Percentiles rank a stretch among this genome's conserved stretches.
phyloP scores from a whole-genome alignment of 208 protist genomes.

The Acanthamoeba lenticulata region DNA sequence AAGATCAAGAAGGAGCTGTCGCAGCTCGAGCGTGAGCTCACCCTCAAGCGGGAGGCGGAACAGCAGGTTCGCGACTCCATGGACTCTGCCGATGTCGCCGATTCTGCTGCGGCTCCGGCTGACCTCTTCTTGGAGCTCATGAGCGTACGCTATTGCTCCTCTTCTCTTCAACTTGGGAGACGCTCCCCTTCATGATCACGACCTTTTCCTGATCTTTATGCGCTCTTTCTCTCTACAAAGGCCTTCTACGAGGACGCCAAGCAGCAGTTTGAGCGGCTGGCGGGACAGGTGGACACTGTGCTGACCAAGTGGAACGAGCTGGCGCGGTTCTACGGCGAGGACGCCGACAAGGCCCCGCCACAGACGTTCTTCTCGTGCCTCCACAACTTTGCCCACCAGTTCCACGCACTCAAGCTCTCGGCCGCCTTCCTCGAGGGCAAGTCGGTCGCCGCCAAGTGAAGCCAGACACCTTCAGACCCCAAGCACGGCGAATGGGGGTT shows the following conservation, averaged over 20 bases:
- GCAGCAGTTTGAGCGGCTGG: background rate
- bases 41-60: background rate
- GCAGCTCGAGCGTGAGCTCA: background rate
- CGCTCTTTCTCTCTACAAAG: background rate
- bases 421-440: background rate
- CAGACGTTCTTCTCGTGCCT: conserved; percentile 39
- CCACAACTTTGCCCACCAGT: conserved; percentile 13
- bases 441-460: too few species aligned
- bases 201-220: too few species aligned
- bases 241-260: conserved; percentile 21
- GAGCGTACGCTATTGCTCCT: background rate
- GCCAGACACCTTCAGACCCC: too few species aligned
- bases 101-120: background rate
- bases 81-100: too few species aligned
- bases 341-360: background rate
- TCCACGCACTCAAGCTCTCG: background rate
- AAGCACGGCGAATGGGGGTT: too few species aligned
- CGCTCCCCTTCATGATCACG: background rate
- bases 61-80: background rate
- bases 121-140: background rate
- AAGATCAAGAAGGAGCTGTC: conserved; percentile 34
- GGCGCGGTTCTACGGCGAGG: conserved; percentile 14
- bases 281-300: background rate
- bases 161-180: background rate
- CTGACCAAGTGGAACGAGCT: background rate